A percentile compares a stretch with the other conserved stretches of the same genome.
These are phyloP conservation scores for Candida ortonii DNA, from an alignment of 805 yeast species.

Conservation along the genomic window DNA sequence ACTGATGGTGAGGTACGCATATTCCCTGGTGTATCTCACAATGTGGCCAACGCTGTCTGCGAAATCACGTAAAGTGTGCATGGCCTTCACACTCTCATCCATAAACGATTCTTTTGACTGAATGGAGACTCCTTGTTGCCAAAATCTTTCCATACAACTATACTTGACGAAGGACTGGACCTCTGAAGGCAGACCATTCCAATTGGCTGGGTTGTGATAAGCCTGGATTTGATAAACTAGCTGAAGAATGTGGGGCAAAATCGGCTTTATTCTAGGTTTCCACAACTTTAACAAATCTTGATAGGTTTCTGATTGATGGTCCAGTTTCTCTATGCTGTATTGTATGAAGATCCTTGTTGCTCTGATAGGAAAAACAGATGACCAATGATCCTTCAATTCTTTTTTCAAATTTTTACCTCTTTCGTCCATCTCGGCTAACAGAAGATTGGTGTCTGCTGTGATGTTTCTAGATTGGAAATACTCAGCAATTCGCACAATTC, in stretches of 20 bases:
- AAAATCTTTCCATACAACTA: conserved; percentile 88
- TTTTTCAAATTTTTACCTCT: conserved; percentile 74
- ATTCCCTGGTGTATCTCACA: conserved; percentile 92
- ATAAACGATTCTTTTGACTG: conserved; percentile 92
- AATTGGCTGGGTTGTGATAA: conserved; percentile 88
- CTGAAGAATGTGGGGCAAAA: conserved; percentile 86
- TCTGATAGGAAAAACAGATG: conserved; percentile 88
- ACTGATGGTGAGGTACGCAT: conserved; percentile 85
- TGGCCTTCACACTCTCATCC: conserved; percentile 91
- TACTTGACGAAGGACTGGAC: conserved; percentile 91
- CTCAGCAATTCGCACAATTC: conserved; percentile 88
- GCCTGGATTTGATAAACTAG: conserved; percentile 88
- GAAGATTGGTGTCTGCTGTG: conserved; percentile 67
- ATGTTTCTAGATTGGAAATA: conserved; percentile 84
- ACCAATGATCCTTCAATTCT: conserved; percentile 86
- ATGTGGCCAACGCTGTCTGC: conserved; percentile 98
- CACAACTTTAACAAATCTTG: conserved; percentile 69
- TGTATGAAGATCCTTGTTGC: conserved; percentile 94
- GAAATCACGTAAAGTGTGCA: conserved; percentile 90
- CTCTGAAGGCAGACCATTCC: conserved; percentile 82
- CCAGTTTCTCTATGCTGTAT: conserved; percentile 88
- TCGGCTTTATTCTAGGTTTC: conserved; percentile 92
- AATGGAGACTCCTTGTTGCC: conserved; percentile 97
- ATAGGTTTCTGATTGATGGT: conserved; percentile 74
- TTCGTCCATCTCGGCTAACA: conserved; percentile 85